phyloP scores from a whole-genome alignment of 257 asterid species.

The Solanum habrochaites region DNA sequence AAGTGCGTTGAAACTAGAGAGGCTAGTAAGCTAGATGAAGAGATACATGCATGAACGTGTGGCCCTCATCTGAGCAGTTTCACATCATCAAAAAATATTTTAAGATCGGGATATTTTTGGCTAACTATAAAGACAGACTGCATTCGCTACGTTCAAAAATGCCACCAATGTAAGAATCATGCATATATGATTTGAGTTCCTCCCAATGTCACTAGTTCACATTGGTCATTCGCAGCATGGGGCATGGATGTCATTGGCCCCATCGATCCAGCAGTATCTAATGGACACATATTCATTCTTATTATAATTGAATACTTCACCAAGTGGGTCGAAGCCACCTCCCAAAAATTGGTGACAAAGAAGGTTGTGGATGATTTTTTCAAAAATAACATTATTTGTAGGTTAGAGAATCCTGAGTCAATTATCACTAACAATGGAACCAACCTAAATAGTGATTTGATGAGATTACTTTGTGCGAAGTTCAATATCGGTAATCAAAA shows the following conservation, averaged over 20 bases:
- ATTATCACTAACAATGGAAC: not conserved
- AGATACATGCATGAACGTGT: no score
- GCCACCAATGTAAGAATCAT: not conserved
- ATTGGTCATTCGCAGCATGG: not conserved
- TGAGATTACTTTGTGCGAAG: not conserved
- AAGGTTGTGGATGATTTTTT: not conserved
- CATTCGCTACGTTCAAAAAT: not conserved
- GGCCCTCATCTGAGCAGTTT: not conserved
- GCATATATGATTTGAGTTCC: not conserved
- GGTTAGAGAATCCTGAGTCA: no score
- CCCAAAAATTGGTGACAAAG: not conserved
- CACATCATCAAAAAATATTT: no score
- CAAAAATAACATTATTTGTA: no score
- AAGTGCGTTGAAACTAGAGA: no score
- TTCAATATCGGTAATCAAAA: not conserved
- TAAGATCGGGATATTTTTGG: not conserved
- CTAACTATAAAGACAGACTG: not conserved
- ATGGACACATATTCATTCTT: no score
- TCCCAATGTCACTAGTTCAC: not conserved
- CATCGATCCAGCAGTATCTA: not conserved
- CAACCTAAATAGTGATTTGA: not conserved
- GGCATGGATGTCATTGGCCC: not conserved
- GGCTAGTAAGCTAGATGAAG: no score
- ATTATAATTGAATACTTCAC: not conserved
- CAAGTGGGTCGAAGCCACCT: not conserved